These are phyloP conservation scores for Aspergillus phoenicis DNA, from an alignment of 2,329 filamentous ascomycete species.

Conservation along the genomic window DNA sequence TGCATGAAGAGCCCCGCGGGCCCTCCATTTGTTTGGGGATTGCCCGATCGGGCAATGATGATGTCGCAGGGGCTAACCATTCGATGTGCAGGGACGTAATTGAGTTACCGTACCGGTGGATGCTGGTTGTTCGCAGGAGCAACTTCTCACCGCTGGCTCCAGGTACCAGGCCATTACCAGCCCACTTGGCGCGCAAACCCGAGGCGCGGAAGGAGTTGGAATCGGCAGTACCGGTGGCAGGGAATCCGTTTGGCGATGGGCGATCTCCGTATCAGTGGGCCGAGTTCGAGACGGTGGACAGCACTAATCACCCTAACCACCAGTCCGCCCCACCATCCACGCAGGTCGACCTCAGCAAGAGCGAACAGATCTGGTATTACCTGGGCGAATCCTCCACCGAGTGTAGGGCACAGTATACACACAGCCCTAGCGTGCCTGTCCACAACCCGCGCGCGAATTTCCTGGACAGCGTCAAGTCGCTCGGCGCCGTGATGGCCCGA, in stretches of 20 bases:
- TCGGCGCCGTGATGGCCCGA: conserved; percentile 36
- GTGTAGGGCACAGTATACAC: conserved; percentile 86
- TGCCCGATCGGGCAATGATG: conserved; percentile 15
- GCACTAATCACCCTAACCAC: conserved; percentile 56
- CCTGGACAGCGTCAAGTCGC: conserved; percentile 50
- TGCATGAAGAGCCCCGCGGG: neutral
- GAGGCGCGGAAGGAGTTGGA: conserved; percentile 58
- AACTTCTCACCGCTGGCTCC: conserved; percentile 51
- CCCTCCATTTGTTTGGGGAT: conserved; percentile 6
- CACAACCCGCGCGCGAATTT: conserved; percentile 55
- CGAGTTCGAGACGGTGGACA: conserved; percentile 70
- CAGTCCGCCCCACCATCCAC: conserved; percentile 61
- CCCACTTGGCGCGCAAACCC: conserved; percentile 53
- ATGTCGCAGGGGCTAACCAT: conserved; percentile 10
- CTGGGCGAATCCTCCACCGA: conserved; percentile 85
- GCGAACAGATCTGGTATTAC: conserved; percentile 84
- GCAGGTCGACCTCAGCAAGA: conserved; percentile 71
- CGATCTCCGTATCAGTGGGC: conserved; percentile 66
- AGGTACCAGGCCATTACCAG: conserved; percentile 50
- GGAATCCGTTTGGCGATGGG: conserved; percentile 66
- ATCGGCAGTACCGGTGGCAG: conserved; percentile 65
- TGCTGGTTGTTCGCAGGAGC: conserved; percentile 53
- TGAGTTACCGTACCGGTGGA: conserved; percentile 62
- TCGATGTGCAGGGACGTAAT: conserved; percentile 48
- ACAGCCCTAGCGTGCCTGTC: conserved; percentile 61